phyloP scores from a whole-genome alignment of 495 filamentous ascomycete genomes.

The Hypoxylon lienhwacheense region DNA sequence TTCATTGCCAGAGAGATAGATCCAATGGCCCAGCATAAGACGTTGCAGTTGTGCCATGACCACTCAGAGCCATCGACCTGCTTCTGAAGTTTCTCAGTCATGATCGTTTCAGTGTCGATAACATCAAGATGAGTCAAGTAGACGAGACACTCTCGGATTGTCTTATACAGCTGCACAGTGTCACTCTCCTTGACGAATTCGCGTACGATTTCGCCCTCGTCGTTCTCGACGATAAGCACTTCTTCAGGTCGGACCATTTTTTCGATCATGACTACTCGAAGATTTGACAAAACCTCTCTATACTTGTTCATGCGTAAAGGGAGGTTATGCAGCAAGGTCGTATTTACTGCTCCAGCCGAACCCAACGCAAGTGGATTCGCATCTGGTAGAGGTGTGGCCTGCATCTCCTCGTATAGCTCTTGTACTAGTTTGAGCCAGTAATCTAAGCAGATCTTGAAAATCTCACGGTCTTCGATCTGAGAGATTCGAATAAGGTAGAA shows the following conservation, averaged over 20 bases:
- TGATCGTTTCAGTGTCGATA: conserved; percentile 94
- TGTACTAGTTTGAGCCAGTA: conserved; percentile 99
- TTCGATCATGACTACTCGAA: conserved; percentile 98
- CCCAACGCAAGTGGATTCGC: conserved; percentile 77
- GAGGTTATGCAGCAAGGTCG: conserved; percentile 76
- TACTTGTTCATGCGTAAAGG: conserved; percentile 98
- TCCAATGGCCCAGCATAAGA: conserved; percentile 98
- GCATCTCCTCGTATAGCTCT: conserved; percentile 99
- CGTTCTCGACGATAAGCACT: conserved; percentile 98
- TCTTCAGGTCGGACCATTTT: conserved; percentile 99
- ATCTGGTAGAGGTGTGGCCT: conserved; percentile 86
- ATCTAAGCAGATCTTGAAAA: conserved; percentile 98
- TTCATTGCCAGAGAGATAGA: conserved; percentile 99
- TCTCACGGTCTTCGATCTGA: conserved; percentile 96
- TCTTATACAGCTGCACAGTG: conserved; percentile 99
- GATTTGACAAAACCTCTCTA: conserved; percentile 85
- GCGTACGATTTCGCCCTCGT: conserved; percentile 97
- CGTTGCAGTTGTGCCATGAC: conserved; percentile 99
- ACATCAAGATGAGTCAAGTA: conserved; percentile 98
- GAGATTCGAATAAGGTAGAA: conserved; percentile 98
- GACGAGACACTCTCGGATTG: conserved; percentile 93
- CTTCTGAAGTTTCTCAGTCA: conserved; percentile 94
- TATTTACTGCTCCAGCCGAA: conserved; percentile 84
- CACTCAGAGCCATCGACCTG: conserved; percentile 95
- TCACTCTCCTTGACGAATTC: conserved; percentile 99